Evolutionary conservation across 768 basidiomycete genomes (phyloP), one percentile per base, ranked within the genome.

Genomic region (Mycena kentingensis): DNA sequence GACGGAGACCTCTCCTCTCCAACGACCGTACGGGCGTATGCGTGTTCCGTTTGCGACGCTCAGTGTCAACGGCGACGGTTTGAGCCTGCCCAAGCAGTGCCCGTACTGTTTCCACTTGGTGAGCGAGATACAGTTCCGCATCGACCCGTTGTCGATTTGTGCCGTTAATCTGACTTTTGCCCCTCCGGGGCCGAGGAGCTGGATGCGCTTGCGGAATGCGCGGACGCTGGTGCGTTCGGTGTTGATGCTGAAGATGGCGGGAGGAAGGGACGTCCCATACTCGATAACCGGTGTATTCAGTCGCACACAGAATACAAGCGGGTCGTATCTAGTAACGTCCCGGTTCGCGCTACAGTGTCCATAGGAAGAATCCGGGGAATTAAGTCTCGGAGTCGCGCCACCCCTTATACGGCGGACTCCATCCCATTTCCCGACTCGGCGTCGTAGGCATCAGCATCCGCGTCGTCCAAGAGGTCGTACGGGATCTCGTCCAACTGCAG

Each of bases 361-460:
- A 10, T 6, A 32, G 5, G 3, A 45, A 47, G 38, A 47, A 27
- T 53, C 52, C 46, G 16, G 52, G 52, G 52, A 21, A 42, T 53
- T 53, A 19, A 2, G 52, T 47, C 31, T 42, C 35, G 46, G 52
- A 53, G 36, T 39, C 32, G 29, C 52, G 26, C 51, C 44, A 52
- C 44, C 44, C 36, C 44, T 47, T 25, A 52, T 26, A 32, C 45
- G 52, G 52, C 15, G 46, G 32, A 41, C 31, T 44, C 52, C 52
- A 48, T 47, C 29, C 52, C 52, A 54, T 54, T 54, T 54, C 39
- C 52, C 52, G 52, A 47, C 28, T 41, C 50, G n/a, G 16, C 29
- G 3, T 13, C 46, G 15, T 54, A 38, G 25, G 47, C 25, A 16
- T 48, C 46, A 3, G 46, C 38, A 21, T 54, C 32, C 19, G 16